Evolutionary conservation across 345 rosid species (phyloP), one percentile per base, ranked within the genome.

Genomic region (Balakata baccata): DNA sequence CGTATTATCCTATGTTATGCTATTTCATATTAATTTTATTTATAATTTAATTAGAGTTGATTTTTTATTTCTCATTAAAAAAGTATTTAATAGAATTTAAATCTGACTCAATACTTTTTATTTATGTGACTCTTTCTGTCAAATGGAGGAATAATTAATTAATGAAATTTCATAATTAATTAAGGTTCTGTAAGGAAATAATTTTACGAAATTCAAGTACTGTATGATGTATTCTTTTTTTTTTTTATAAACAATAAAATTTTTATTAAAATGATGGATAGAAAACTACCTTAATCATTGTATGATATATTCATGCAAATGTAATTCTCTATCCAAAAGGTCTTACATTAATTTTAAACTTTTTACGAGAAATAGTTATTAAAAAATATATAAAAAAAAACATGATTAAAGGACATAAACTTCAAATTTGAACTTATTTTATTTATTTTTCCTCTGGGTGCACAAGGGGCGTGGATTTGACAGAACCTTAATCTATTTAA

Each of bases 401-500:
- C 12, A 57, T 7, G 11, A 57, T 16, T 16, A 53, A 53, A 29
- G 34, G 34, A 29, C 34, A 29, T 1, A 29, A 53, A 53, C 3
- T 17, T 14, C n/a, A n/a, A 57, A 4, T 57, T n/a, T 0, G n/a
- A 56, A 56, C 6, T 20, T 22, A 17, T 34, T 63, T 18, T 2
- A 4, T 38, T 38, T 63, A n/a, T n/a, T n/a, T n/a, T n/a, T n/a
- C n/a, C n/a, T n/a, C n/a, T n/a, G n/a, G n/a, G 23, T 63, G 66
- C 46, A 38, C 7, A 47, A 47, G 47, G 34, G 20, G 66, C 47
- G n/a, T 38, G 23, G 66, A 63, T 37, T 63, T 63, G 66, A 63
- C 66, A 63, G n/a, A 38, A 63, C 66, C 66, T 63, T 63, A 63
- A 63, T 43, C 66, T 37, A 63, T 7, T 37, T 13, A 62, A 63